These are phyloP conservation scores for Cyberlindnera mississippiensis DNA, from an alignment of 805 yeast species.

Conservation along the genomic window DNA sequence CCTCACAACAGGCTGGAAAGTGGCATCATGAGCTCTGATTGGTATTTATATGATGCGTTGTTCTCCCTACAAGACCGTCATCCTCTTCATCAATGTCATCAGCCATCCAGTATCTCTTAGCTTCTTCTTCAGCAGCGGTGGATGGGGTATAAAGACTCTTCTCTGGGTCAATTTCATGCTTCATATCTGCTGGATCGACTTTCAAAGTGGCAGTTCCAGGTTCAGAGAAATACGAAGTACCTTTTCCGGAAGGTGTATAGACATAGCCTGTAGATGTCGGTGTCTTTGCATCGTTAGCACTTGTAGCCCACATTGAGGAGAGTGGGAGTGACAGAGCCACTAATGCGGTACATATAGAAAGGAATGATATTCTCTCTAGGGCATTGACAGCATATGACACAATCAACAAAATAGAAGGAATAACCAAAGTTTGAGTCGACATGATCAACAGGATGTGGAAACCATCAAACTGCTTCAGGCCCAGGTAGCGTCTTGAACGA, in stretches of 20 bases:
- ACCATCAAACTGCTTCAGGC: slow-evolving; percentile 77
- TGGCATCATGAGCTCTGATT: background rate
- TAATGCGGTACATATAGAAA: slow-evolving; percentile 54
- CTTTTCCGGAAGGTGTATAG: slow-evolving; percentile 16
- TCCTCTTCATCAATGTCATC: slow-evolving; percentile 17
- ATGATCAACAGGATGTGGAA: slow-evolving; percentile 77
- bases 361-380: slow-evolving; percentile 35
- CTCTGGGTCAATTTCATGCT: slow-evolving; percentile 10
- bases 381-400: slow-evolving; percentile 42
- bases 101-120: slow-evolving; percentile 32
- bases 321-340: slow-evolving; percentile 75
- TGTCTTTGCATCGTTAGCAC: slow-evolving; percentile 47
- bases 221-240: slow-evolving; percentile 18
- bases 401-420: slow-evolving; percentile 70
- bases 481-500: slow-evolving; percentile 67
- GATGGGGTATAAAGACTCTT: slow-evolving; percentile 30
- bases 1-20: too few relatives aligned
- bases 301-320: slow-evolving; percentile 84
- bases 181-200: slow-evolving; percentile 3
- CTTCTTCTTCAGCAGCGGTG: slow-evolving; percentile 34
- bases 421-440: slow-evolving; percentile 75
- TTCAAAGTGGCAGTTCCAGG: slow-evolving; percentile 14
- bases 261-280: slow-evolving; percentile 35
- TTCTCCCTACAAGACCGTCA: slow-evolving; percentile 19
- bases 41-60: slow-evolving; percentile 20